Percentiles rank a stretch among this genome's conserved stretches.
Evolutionary conservation across 2,329 filamentous ascomycete species (phyloP).

Genomic region (Scedosporium aurantiacum): DNA sequence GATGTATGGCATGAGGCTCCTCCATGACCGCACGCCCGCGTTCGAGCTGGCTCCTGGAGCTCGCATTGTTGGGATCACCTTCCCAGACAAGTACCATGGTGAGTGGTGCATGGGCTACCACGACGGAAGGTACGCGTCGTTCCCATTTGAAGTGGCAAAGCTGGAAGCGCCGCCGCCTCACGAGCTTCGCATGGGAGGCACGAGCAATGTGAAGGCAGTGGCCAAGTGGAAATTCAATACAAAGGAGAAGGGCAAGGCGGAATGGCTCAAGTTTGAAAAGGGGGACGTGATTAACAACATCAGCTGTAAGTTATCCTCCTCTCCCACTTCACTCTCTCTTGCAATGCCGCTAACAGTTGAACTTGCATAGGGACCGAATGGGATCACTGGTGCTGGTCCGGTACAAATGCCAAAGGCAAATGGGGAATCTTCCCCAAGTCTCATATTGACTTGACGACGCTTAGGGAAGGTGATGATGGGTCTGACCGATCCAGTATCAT

Average conservation of each 20-base stretch:
- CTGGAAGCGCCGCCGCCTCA: slow-evolving; percentile 34
- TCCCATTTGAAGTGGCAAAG: slow-evolving; percentile 36
- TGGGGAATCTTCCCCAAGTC: slow-evolving; percentile 42
- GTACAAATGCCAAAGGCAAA: slow-evolving; percentile 39
- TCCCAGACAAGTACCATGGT: slow-evolving; percentile 38
- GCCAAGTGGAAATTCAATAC: slow-evolving; percentile 43
- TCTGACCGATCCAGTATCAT: neutral
- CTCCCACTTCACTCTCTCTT: neutral
- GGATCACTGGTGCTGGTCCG: slow-evolving; percentile 47
- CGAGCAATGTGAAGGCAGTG: slow-evolving; percentile 35
- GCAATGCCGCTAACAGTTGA: slow-evolving; percentile 1
- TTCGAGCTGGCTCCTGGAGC: slow-evolving; percentile 38
- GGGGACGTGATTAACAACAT: slow-evolving; percentile 58
- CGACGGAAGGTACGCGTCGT: slow-evolving; percentile 37
- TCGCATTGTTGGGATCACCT: slow-evolving; percentile 37
- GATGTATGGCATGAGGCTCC: slow-evolving; percentile 33
- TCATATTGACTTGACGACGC: slow-evolving; percentile 33
- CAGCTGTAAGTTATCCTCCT: slow-evolving; percentile 29
- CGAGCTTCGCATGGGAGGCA: slow-evolving; percentile 34
- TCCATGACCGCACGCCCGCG: slow-evolving; percentile 32
- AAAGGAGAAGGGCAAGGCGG: slow-evolving; percentile 22
- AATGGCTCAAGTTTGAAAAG: slow-evolving; percentile 53
- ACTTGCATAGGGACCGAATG: slow-evolving; percentile 27
- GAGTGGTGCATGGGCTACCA: slow-evolving; percentile 50
- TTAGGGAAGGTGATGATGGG: slow-evolving; percentile 22